Conservation (phyloP, 2,329 filamentous ascomycete species). For the Neonectria punicea region DNA sequence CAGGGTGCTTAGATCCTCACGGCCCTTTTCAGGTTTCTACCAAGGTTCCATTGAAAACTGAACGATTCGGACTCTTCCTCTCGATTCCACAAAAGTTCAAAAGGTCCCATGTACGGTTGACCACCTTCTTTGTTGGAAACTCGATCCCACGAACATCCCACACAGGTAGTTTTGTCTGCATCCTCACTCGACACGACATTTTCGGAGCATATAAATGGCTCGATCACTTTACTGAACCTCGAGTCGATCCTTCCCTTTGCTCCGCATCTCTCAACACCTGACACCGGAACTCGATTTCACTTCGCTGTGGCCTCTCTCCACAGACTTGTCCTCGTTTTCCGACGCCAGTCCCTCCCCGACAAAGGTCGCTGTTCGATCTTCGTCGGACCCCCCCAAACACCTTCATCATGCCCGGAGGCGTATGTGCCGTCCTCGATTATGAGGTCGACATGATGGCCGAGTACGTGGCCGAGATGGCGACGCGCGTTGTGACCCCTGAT, state of each 20-base stretch:
- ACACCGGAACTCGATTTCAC: constrained; percentile 21
- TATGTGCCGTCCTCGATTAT: constrained; percentile 94
- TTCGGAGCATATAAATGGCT: constrained; percentile 49
- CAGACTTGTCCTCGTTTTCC: constrained; percentile 32
- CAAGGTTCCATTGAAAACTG: neutral
- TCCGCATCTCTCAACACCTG: constrained; percentile 12
- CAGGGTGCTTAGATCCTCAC: constrained; percentile 10
- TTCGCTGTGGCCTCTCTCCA: constrained; percentile 30
- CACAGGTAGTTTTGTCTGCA: constrained; percentile 31
- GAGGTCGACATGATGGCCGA: constrained; percentile 97
- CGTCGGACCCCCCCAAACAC: constrained; percentile 47
- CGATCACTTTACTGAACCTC: constrained; percentile 39
- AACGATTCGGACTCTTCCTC: neutral
- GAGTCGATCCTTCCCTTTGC: constrained; percentile 29
- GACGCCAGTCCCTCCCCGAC: constrained; percentile 44
- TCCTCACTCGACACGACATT: constrained; percentile 34
- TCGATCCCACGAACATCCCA: constrained; percentile 12
- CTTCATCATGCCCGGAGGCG: constrained; percentile 77
- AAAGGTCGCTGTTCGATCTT: constrained; percentile 54
- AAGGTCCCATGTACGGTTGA: constrained; percentile 6
- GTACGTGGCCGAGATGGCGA: constrained; percentile 91
- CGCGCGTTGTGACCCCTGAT: constrained; percentile 65
- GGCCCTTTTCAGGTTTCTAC: constrained; percentile 2
- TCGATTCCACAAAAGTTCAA: neutral
- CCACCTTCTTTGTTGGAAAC: neutral